Conservation (phyloP, 2,329 filamentous ascomycete genomes). For the Epichloe gansuensis region DNA sequence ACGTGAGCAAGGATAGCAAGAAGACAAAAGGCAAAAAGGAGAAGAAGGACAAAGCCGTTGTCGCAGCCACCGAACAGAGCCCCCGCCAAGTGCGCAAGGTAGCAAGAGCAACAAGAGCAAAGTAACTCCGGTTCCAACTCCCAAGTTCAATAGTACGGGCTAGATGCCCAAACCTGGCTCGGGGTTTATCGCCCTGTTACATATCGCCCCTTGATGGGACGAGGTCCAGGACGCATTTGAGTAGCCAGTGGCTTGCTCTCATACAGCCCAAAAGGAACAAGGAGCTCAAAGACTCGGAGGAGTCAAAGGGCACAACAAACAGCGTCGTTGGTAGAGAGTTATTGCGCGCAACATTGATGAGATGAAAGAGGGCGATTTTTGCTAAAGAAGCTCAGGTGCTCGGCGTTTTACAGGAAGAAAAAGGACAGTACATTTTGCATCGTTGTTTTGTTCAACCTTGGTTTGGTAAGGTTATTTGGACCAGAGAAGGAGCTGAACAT, state of each 20-base stretch:
- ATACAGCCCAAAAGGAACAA: neutral
- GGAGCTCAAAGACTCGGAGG: neutral
- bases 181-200: neutral
- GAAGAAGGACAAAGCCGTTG: slow-evolving; percentile 15
- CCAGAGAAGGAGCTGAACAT: neutral
- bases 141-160: slow-evolving; percentile 11
- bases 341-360: neutral
- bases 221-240: neutral
- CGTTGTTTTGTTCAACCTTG: neutral
- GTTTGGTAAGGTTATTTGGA: neutral
- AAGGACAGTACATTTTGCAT: neutral
- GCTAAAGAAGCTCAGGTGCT: slow-evolving; percentile 4
- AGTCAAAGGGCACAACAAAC: neutral
- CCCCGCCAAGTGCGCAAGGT: slow-evolving; percentile 11
- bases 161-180: slow-evolving; percentile 10
- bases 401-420: slow-evolving; percentile 3
- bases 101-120: slow-evolving; percentile 7
- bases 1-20: slow-evolving; percentile 15
- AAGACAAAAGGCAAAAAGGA: slow-evolving; percentile 19
- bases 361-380: neutral
- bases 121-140: slow-evolving; percentile 17
- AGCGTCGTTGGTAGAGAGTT: neutral
- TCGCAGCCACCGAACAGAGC: slow-evolving; percentile 9
- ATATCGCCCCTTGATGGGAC: neutral
- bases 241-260: neutral